These are phyloP conservation scores for Hypomontagnella monticulosa DNA, from an alignment of 495 filamentous ascomycete genomes.

Conservation along the genomic window DNA sequence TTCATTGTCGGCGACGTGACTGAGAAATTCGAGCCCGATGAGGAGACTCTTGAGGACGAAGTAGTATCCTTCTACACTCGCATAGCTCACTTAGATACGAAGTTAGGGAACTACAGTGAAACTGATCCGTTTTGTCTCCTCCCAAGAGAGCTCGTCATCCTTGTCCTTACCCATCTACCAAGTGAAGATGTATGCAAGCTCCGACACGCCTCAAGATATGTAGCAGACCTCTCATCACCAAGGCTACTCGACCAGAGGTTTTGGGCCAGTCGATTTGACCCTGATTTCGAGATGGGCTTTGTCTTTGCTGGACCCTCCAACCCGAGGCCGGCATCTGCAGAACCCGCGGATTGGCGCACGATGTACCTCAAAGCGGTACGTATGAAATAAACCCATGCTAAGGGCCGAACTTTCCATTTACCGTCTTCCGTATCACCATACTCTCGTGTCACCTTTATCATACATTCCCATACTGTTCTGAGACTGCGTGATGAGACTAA, in stretches of 20 bases:
- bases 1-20: constrained; percentile 9
- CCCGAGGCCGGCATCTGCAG: constrained; percentile 3
- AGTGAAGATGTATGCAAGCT: constrained; percentile 16
- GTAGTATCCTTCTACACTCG: not conserved
- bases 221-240: constrained; percentile 12
- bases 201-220: constrained; percentile 17
- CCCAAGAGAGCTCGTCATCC: constrained; percentile 21
- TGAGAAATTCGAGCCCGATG: constrained; percentile 10
- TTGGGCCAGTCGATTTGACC: constrained; percentile 15
- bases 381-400: not conserved
- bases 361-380: constrained; percentile 11
- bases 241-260: constrained; percentile 7
- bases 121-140: constrained; percentile 9
- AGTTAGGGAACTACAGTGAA: not conserved
- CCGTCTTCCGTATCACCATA: too few species aligned
- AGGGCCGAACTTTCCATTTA: not conserved
- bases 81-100: not conserved
- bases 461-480: not conserved
- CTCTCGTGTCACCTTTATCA: too few species aligned
- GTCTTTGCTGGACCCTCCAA: constrained; percentile 15
- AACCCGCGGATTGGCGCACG: constrained; percentile 9
- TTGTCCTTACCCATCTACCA: constrained; percentile 18
- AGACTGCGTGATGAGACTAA: too few species aligned
- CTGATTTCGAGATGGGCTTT: constrained; percentile 14
- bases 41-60: constrained; percentile 13